Evolutionary conservation across 352 stramenopile genomes (phyloP), one percentile per base, ranked within the genome.

Genomic region (Phytophthora cryptogea): DNA sequence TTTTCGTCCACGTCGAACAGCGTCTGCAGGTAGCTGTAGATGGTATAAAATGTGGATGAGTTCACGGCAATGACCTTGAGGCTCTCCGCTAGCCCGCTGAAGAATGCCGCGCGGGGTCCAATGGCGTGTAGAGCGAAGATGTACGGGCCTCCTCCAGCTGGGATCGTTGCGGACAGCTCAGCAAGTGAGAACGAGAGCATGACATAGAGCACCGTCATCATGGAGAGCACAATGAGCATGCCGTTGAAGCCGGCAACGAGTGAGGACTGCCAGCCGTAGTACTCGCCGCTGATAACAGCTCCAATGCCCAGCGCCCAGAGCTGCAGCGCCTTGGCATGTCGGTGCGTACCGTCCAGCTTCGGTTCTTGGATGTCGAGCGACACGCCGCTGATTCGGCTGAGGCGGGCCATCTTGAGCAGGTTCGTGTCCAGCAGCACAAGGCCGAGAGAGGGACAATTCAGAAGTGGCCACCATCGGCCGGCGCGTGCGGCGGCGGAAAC

Each of bases 191-290:
- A 88, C 11, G 76, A 78, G 3, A 88, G 74, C 41, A 70, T 70
- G 40, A 83, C 67, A 61, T 88, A 88, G 5, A 88, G 67, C 56
- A 83, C 78, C 7, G 78, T 83, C 33, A 78, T 69, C 54, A 88
- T 68, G 42, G 68, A 59, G 31, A 88, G 42, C 44, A 84, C 80
- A 41, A 88, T 75, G 20, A 84, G 68, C 46, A 88, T 72, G 5
- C 78, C 75, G 32, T 78, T 60, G 59, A 88, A 88, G 39, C 78
- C 78, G 6, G 78, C 72, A 33, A 77, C 59, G 23, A 88, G 66
- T n/a, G 72, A 76, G 5, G 75, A 60, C 39, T 88, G 78, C 78
- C 78, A 88, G 48, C 78, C 78, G 63, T 83, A 88, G 63, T 83
- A 88, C 45, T 88, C 75, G 16, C 53, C 60, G 32, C 60, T 63